A percentile compares a stretch with the other conserved stretches of the same genome.
These are phyloP conservation scores for Parmales sp. DNA, from an alignment of 108 stramenopile species.

Conservation along the genomic window DNA sequence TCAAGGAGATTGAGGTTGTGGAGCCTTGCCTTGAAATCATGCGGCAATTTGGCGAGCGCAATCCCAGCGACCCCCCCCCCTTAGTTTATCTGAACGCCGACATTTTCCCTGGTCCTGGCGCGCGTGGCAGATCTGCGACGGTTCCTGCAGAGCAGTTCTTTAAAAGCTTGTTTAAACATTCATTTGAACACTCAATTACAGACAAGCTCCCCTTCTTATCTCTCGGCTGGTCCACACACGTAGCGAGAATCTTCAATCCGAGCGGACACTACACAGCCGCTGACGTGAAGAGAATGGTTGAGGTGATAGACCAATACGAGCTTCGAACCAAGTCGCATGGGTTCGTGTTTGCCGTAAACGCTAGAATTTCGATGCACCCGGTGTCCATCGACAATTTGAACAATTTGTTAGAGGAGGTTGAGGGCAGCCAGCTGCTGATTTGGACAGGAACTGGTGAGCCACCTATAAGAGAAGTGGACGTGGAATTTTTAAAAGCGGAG, in stretches of 20 bases:
- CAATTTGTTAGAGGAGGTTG: constrained; percentile 23
- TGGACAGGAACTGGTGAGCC: constrained; percentile 50
- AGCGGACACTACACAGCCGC: constrained; percentile 18
- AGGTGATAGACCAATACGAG: constrained; percentile 12
- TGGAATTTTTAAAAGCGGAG: constrained; percentile 12
- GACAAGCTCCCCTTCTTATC: no score
- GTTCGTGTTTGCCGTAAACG: constrained; percentile 43
- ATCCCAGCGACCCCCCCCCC: neutral
- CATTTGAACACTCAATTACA: no score
- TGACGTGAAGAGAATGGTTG: constrained; percentile 26
- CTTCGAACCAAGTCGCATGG: constrained; percentile 5
- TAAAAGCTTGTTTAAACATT: constrained; percentile 22
- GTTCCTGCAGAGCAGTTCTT: constrained; percentile 28
- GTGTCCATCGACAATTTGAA: constrained; percentile 29
- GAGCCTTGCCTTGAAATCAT: constrained; percentile 24
- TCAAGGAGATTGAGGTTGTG: constrained; percentile 38
- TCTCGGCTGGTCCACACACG: no score
- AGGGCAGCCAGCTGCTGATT: constrained; percentile 22
- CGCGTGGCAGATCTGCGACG: neutral
- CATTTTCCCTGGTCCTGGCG: constrained; percentile 35
- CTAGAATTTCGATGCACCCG: constrained; percentile 24
- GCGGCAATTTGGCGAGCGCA: neutral
- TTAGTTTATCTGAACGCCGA: constrained; percentile 40
- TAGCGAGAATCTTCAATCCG: no score
- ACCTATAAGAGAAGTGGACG: constrained; percentile 13